Conservation (phyloP, 768 basidiomycete species). For the Panaeolus cyanescens region DNA sequence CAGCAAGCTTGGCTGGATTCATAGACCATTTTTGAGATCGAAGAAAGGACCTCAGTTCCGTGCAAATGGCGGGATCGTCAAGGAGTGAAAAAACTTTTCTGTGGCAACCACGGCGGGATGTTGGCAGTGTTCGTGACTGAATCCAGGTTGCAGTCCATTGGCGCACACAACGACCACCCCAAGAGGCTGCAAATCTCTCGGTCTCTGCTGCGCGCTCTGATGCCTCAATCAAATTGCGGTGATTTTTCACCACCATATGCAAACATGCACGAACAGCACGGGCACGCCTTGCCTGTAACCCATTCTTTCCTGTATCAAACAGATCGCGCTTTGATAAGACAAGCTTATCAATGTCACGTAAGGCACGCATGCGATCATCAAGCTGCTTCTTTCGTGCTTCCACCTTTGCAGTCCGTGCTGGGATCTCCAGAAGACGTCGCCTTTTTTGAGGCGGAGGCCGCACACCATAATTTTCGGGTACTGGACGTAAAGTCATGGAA, state of each 20-base stretch:
- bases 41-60: slow-evolving; percentile 26
- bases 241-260: slow-evolving; percentile 22
- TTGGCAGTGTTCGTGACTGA: slow-evolving; percentile 16
- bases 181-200: slow-evolving; percentile 25
- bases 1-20: slow-evolving; percentile 28
- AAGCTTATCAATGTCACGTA: slow-evolving; percentile 26
- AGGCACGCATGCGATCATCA: slow-evolving; percentile 8
- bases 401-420: slow-evolving; percentile 7
- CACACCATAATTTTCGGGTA: not conserved
- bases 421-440: slow-evolving; percentile 20
- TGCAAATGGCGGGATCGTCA: slow-evolving; percentile 21
- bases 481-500: not conserved
- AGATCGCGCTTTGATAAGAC: slow-evolving; percentile 21
- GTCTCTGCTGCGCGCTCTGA: slow-evolving; percentile 24
- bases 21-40: slow-evolving; percentile 35
- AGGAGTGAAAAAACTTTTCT: slow-evolving; percentile 25
- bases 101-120: slow-evolving; percentile 23
- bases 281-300: slow-evolving; percentile 22
- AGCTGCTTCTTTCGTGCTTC: slow-evolving; percentile 8
- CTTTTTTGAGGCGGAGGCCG: slow-evolving; percentile 19
- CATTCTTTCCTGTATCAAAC: slow-evolving; percentile 22
- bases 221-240: slow-evolving; percentile 11
- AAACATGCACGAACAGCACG: slow-evolving; percentile 21
- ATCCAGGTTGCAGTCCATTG: slow-evolving; percentile 25
- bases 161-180: slow-evolving; percentile 20